These are phyloP conservation scores for Bipolaris gigantea DNA, from an alignment of 2,329 filamentous ascomycete genomes.

Conservation along the genomic window DNA sequence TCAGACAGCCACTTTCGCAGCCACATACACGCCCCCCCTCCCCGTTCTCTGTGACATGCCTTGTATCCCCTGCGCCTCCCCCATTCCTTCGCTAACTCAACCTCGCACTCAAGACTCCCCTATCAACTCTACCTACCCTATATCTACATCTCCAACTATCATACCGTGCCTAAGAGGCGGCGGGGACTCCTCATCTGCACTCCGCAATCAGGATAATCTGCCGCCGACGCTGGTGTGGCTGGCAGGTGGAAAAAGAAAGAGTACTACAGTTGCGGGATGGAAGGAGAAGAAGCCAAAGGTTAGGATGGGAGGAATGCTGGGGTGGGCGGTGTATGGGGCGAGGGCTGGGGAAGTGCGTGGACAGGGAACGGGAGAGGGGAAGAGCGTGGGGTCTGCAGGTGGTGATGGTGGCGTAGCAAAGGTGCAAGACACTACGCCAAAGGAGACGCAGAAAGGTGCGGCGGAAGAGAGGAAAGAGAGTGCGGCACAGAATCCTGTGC, in stretches of 20 bases:
- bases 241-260: slow-evolving; percentile 28
- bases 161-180: slow-evolving; percentile 22
- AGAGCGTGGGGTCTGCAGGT: background rate
- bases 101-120: background rate
- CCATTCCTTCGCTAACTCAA: no score
- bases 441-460: no score
- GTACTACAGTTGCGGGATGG: slow-evolving; percentile 23
- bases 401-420: background rate
- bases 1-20: background rate
- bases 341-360: slow-evolving; percentile 15
- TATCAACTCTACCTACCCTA: background rate
- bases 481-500: no score
- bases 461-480: background rate
- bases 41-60: background rate
- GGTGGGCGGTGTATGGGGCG: slow-evolving; percentile 27
- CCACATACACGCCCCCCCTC: background rate
- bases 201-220: slow-evolving; percentile 12
- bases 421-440: background rate
- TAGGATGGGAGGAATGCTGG: slow-evolving; percentile 29
- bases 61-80: background rate
- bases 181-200: slow-evolving; percentile 3
- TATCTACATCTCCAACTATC: background rate
- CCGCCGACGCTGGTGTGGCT: slow-evolving; percentile 29
- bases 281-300: slow-evolving; percentile 24
- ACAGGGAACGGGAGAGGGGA: background rate